These are phyloP conservation scores for Globisporangium spinosum DNA, from an alignment of 352 stramenopile species.

Conservation along the genomic window DNA sequence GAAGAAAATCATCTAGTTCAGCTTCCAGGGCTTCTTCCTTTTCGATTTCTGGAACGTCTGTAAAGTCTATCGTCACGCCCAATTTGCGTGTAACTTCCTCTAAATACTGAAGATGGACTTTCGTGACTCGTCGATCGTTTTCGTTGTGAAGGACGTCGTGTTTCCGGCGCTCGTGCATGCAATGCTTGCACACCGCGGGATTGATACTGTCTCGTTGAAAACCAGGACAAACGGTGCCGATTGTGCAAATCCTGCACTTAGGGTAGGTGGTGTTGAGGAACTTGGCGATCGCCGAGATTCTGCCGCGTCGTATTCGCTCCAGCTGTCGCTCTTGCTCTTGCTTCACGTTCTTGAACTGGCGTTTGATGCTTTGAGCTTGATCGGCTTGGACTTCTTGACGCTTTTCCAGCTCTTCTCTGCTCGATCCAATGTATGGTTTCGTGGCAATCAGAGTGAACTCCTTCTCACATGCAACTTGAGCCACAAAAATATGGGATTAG, in stretches of 20 bases:
- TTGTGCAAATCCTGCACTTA: constrained; percentile 63
- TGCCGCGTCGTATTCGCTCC: constrained; percentile 41
- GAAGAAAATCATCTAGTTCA: constrained; percentile 30
- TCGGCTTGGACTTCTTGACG: constrained; percentile 35
- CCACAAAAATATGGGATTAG: background rate
- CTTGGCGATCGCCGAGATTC: constrained; percentile 38
- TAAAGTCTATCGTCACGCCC: constrained; percentile 51
- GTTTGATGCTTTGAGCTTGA: constrained; percentile 42
- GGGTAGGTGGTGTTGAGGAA: constrained; percentile 56
- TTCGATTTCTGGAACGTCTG: constrained; percentile 47
- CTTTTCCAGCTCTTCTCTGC: constrained; percentile 57
- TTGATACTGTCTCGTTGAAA: constrained; percentile 72
- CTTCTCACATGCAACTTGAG: constrained; percentile 82
- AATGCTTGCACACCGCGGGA: constrained; percentile 68
- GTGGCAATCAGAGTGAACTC: constrained; percentile 92
- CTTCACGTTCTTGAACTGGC: constrained; percentile 46
- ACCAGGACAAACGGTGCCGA: constrained; percentile 60
- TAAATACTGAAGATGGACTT: constrained; percentile 37
- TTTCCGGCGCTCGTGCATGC: constrained; percentile 67
- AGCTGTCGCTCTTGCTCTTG: constrained; percentile 36
- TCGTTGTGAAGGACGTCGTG: constrained; percentile 49
- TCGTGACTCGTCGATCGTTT: constrained; percentile 31
- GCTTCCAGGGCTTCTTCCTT: constrained; percentile 52
- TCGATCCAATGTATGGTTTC: constrained; percentile 90
- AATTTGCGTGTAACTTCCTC: constrained; percentile 48